Conservation (phyloP, 2,329 filamentous ascomycete species). For the Remersonia thermophila region DNA sequence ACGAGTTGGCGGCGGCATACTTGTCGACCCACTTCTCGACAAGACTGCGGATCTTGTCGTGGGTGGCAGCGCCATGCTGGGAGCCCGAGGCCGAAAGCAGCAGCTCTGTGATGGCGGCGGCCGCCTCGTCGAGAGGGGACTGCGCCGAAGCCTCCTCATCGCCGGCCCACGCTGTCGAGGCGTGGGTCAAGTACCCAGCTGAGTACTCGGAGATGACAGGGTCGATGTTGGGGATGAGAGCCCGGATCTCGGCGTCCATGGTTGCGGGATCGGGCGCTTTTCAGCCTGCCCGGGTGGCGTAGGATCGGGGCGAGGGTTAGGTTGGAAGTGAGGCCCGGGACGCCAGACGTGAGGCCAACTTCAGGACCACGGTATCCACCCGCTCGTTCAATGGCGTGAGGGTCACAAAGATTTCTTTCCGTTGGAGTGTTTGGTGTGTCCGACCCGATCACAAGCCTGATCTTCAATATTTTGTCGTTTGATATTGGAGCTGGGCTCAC, state of each 20-base stretch:
- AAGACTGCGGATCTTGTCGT: constrained; percentile 67
- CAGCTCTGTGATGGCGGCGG: constrained; percentile 71
- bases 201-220: constrained; percentile 84
- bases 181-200: constrained; percentile 87
- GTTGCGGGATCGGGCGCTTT: constrained; percentile 9
- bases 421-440: no score
- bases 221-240: constrained; percentile 76
- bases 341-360: no score
- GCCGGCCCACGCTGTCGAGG: constrained; percentile 67
- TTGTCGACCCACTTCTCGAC: constrained; percentile 83
- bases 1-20: constrained; percentile 59
- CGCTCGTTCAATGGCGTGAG: no score
- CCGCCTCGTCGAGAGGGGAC: constrained; percentile 75
- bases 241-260: constrained; percentile 83
- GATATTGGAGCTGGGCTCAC: no score
- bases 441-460: no score
- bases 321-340: no score
- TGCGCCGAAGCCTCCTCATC: constrained; percentile 55
- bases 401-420: no score
- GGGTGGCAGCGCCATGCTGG: constrained; percentile 50
- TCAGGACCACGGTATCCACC: background rate
- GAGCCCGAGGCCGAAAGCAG: constrained; percentile 88
- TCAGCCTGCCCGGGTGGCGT: background rate
- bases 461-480: no score
- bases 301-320: no score